phyloP scores from a whole-genome alignment of 306 rosid genomes.

The Senna siamea region DNA sequence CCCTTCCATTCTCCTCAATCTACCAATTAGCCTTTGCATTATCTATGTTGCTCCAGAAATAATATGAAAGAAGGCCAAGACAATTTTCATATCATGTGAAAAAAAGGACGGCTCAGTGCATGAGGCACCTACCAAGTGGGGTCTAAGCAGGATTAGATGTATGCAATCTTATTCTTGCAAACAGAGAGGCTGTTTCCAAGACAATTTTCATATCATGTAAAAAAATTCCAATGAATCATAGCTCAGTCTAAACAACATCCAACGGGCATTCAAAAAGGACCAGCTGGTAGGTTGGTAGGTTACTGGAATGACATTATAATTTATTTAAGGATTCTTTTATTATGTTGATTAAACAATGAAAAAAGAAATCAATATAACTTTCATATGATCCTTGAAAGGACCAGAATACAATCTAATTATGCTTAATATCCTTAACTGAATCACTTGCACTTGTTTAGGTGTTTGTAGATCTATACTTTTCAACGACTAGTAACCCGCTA shows the following conservation, averaged over 20 bases:
- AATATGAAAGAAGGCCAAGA: not conserved
- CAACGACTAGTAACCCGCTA: no score
- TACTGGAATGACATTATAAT: not conserved
- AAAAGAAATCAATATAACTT: not conserved
- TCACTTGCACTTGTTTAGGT: not conserved
- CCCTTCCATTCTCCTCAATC: no score
- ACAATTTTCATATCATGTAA: not conserved
- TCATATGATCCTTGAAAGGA: not conserved
- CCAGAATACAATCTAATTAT: not conserved
- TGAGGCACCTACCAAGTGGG: no score
- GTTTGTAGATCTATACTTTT: not conserved
- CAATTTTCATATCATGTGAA: not conserved
- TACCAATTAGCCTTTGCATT: constrained; percentile 1
- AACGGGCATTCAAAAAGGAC: not conserved
- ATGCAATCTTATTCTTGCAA: no score
- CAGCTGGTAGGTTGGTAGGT: not conserved
- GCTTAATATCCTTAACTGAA: not conserved
- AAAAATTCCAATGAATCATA: no score
- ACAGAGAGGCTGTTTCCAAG: no score
- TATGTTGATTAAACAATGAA: not conserved
- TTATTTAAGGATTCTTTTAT: not conserved
- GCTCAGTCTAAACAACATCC: not conserved
- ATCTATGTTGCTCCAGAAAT: not conserved
- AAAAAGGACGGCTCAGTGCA: no score
- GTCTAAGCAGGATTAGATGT: no score